A percentile compares a stretch with the other conserved stretches of the same genome.
Conservation (phyloP, 768 basidiomycete genomes). For the Amanita pseudoporphyria region DNA sequence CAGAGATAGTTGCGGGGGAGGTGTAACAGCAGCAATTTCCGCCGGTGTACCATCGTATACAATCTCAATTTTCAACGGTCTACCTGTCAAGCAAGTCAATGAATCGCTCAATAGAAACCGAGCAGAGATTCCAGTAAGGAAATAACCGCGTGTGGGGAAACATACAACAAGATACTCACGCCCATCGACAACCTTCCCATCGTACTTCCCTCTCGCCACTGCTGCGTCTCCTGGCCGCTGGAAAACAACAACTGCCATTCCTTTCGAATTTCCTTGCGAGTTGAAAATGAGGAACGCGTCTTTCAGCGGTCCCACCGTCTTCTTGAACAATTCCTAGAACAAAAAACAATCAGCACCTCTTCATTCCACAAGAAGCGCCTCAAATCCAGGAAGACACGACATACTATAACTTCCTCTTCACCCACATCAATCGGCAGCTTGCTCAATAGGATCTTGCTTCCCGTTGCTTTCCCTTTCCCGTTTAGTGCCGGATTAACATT, state of each 20-base stretch:
- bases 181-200: conserved; percentile 69
- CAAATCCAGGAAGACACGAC: background rate
- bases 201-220: too few relatives aligned
- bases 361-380: background rate
- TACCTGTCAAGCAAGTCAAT: too few relatives aligned
- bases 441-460: conserved; percentile 63
- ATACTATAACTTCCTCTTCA: conserved; percentile 61
- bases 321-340: conserved; percentile 59
- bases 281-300: conserved; percentile 59
- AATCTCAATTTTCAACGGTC: too few relatives aligned
- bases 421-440: conserved; percentile 59
- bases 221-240: too few relatives aligned
- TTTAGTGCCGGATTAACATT: conserved; percentile 7
- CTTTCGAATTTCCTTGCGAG: too few relatives aligned
- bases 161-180: too few relatives aligned
- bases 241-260: too few relatives aligned
- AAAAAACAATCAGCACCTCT: background rate
- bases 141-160: too few relatives aligned
- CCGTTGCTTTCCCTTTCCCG: conserved; percentile 29
- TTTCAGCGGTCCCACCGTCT: conserved; percentile 66
- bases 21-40: conserved; percentile 15
- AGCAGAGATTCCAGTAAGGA: too few relatives aligned
- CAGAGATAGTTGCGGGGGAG: conserved; percentile 15
- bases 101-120: background rate
- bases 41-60: conserved; percentile 28